phyloP scores from a whole-genome alignment of 495 filamentous ascomycete species.

The Zalerion maritima region DNA sequence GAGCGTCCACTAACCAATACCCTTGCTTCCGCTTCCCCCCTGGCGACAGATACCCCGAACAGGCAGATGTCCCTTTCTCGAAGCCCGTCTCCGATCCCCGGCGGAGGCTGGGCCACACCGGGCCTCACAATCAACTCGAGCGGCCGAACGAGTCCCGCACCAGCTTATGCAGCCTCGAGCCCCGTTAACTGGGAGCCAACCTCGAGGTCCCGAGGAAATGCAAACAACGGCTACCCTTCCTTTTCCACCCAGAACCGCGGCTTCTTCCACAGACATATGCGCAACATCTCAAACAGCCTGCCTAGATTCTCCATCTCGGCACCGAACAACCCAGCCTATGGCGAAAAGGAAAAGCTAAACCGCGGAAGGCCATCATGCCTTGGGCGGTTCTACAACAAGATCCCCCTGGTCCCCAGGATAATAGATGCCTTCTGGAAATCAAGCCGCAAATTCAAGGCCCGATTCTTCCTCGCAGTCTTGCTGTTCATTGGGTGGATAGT shows the following conservation, averaged over 20 bases:
- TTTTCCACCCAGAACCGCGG: slow-evolving; percentile 65
- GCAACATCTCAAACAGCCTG: slow-evolving; percentile 55
- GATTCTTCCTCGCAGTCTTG: slow-evolving; percentile 40
- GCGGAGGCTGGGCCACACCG: slow-evolving; percentile 78
- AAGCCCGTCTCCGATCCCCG: slow-evolving; percentile 66
- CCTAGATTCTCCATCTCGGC: no score
- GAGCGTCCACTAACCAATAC: no score
- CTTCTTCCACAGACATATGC: slow-evolving; percentile 69
- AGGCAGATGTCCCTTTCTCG: slow-evolving; percentile 65
- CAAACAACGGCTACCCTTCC: slow-evolving; percentile 58
- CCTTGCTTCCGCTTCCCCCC: slow-evolving; percentile 9
- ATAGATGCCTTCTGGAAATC: slow-evolving; percentile 21
- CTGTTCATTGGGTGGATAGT: slow-evolving; percentile 49
- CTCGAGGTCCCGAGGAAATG: slow-evolving; percentile 54
- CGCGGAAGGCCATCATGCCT: slow-evolving; percentile 15
- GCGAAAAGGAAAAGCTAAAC: slow-evolving; percentile 66
- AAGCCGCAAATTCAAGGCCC: slow-evolving; percentile 38
- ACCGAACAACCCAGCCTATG: slow-evolving; percentile 34
- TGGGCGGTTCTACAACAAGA: slow-evolving; percentile 20
- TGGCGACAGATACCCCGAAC: slow-evolving; percentile 26
- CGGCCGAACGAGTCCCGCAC: slow-evolving; percentile 51
- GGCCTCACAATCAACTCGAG: slow-evolving; percentile 54
- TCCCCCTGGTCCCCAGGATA: slow-evolving; percentile 25
- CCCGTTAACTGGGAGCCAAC: slow-evolving; percentile 71
- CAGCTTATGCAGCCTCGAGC: slow-evolving; percentile 29